Percentiles rank a stretch among this genome's conserved stretches.
These are phyloP conservation scores for Uronychia binucleata DNA, from an alignment of 73 alveolate species.

Conservation along the genomic window DNA sequence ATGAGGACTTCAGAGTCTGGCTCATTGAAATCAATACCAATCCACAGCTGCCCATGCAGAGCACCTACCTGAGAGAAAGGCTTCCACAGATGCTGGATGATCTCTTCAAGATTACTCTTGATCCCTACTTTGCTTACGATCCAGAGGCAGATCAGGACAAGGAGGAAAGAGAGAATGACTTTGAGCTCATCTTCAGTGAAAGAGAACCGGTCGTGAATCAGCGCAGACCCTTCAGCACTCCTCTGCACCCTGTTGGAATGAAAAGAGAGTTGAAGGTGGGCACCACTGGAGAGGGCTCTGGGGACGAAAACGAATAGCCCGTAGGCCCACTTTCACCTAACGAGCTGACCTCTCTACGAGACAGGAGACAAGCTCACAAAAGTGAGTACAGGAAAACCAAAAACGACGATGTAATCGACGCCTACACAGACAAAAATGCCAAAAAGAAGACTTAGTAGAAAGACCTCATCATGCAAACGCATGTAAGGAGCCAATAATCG, in stretches of 20 bases:
- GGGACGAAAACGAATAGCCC: not conserved
- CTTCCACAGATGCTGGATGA: conserved; percentile 93
- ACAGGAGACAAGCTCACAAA: not conserved
- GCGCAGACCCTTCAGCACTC: conserved; percentile 37
- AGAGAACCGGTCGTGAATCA: conserved; percentile 21
- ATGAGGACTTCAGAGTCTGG: conserved; percentile 91
- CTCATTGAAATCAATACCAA: conserved; percentile 91
- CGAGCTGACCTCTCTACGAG: not conserved
- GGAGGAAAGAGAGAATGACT: conserved; percentile 28
- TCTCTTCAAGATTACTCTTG: conserved; percentile 76
- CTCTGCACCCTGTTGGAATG: conserved; percentile 25
- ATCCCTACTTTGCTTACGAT: conserved; percentile 36
- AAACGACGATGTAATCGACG: not conserved
- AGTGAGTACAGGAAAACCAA: not conserved
- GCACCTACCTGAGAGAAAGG: conserved; percentile 66
- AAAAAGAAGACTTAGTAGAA: not conserved
- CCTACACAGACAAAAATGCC: not conserved
- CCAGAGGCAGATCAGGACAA: conserved; percentile 1
- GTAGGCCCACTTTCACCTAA: no score
- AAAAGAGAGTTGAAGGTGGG: not conserved
- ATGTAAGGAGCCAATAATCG: not conserved
- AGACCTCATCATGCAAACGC: not conserved
- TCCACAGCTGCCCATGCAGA: conserved; percentile 88
- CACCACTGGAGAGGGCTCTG: not conserved
- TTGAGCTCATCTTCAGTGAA: conserved; percentile 55